phyloP scores from a whole-genome alignment of 805 yeast genomes.

The Saccharomycopsis olivae region DNA sequence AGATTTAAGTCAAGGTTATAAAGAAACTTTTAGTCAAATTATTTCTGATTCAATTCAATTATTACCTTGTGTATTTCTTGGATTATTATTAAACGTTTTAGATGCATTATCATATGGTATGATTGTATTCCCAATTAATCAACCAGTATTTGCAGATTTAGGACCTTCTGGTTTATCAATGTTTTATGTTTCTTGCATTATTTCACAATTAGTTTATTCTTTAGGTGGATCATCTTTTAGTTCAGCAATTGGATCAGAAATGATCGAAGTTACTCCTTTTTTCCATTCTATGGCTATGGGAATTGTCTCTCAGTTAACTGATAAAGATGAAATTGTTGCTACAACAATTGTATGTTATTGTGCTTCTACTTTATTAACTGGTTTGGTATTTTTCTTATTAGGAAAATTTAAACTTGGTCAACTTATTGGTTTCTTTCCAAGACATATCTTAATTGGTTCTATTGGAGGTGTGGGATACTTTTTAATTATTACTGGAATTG shows the following conservation, averaged over 20 bases:
- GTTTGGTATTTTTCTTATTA: conserved; percentile 61
- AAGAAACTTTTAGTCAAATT: too few species aligned
- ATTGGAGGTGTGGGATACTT: conserved; percentile 98
- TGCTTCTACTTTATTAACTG: conserved; percentile 75
- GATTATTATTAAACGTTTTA: conserved; percentile 72
- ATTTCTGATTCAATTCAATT: conserved; percentile 8
- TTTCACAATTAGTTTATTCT: conserved; percentile 81
- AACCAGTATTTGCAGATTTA: conserved; percentile 59
- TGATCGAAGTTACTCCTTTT: conserved; percentile 98
- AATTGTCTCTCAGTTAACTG: conserved; percentile 49
- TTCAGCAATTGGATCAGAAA: conserved; percentile 92
- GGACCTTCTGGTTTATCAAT: conserved; percentile 88
- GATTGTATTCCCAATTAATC: conserved; percentile 92
- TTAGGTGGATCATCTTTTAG: conserved; percentile 85
- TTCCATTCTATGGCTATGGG: conserved; percentile 89
- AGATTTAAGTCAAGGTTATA: neutral
- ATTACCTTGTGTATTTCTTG: conserved; percentile 74
- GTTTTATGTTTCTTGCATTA: conserved; percentile 88
- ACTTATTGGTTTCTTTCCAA: conserved; percentile 88
- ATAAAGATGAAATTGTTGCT: conserved; percentile 49
- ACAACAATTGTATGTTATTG: conserved; percentile 86
- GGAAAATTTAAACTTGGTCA: conserved; percentile 79
- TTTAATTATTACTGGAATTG: conserved; percentile 79
- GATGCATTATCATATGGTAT: conserved; percentile 95
- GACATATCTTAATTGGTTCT: conserved; percentile 93